Percentiles rank a stretch among this genome's conserved stretches.
Conservation (phyloP, 1,284 basidiomycete genomes). For the Takashimella tepidaria region DNA sequence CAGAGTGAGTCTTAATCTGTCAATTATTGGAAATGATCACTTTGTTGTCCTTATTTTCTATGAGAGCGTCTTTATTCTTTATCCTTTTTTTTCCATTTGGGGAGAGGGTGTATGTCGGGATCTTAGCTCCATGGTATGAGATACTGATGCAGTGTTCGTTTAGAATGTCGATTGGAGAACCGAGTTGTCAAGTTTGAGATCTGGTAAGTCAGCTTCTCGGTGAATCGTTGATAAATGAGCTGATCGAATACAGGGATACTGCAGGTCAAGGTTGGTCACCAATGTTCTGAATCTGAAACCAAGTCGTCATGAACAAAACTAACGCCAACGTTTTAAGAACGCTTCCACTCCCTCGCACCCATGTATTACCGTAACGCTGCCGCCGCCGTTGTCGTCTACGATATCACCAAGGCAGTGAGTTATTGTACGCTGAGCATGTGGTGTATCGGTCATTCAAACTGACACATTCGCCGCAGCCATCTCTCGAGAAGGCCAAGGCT, state of each 20-base stretch:
- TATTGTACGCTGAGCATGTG: background rate
- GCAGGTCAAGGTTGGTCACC: slow-evolving; percentile 42
- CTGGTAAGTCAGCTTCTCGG: slow-evolving; percentile 31
- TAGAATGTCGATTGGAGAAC: slow-evolving; percentile 49
- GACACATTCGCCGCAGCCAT: slow-evolving; percentile 53
- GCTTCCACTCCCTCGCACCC: slow-evolving; percentile 55
- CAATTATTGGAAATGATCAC: no score
- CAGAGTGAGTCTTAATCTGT: slow-evolving; percentile 47
- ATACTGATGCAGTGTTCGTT: no score
- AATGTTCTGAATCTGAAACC: background rate
- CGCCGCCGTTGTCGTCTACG: slow-evolving; percentile 92
- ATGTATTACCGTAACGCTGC: slow-evolving; percentile 99
- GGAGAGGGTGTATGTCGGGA: no score
- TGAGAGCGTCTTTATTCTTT: no score
- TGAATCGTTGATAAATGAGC: background rate
- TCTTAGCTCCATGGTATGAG: no score
- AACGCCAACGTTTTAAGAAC: slow-evolving; percentile 16
- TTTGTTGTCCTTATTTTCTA: no score
- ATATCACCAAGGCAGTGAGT: slow-evolving; percentile 67
- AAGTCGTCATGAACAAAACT: background rate
- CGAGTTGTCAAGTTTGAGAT: slow-evolving; percentile 51
- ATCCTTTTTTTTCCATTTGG: no score
- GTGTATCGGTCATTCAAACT: background rate
- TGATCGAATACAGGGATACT: slow-evolving; percentile 38
- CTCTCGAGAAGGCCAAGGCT: slow-evolving; percentile 97